These are phyloP conservation scores for Chloris gayana DNA, from an alignment of 176 grass and related monocot genomes.

Conservation along the genomic window DNA sequence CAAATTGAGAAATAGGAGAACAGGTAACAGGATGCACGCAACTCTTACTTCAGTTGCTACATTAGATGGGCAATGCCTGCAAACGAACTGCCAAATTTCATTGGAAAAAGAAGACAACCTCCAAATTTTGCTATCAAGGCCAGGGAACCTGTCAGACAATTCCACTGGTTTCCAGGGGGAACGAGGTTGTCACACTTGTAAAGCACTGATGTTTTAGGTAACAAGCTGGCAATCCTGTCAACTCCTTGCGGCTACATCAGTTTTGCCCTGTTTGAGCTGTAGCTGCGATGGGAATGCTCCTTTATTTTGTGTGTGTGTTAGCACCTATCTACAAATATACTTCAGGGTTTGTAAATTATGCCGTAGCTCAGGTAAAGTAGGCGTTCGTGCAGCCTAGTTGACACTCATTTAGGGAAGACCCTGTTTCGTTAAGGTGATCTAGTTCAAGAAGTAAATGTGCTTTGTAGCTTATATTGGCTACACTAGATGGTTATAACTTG, in stretches of 20 bases:
- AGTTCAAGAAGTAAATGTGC: not conserved
- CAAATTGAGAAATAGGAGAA: not conserved
- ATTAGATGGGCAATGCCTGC: not conserved
- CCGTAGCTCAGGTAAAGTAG: not conserved
- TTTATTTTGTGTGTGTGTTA: no score
- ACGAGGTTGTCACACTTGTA: not conserved
- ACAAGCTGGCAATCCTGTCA: not conserved
- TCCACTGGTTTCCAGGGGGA: not conserved
- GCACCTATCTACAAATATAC: not conserved
- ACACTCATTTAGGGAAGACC: not conserved
- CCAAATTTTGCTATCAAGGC: not conserved
- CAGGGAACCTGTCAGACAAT: not conserved
- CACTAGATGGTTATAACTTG: no score
- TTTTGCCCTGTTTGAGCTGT: not conserved
- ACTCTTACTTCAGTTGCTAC: not conserved
- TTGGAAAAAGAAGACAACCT: no score
- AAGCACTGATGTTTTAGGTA: not conserved
- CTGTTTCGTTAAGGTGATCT: not conserved
- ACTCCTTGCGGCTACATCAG: not conserved
- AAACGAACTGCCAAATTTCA: not conserved
- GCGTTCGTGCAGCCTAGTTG: not conserved
- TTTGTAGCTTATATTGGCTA: not conserved
- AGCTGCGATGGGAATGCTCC: not conserved
- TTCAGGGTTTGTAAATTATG: conserved; percentile 20
- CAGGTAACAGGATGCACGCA: not conserved